Base-by-base conservation (phyloP, 345 rosid species). In the Erysimum cheiranthoides region DNA sequence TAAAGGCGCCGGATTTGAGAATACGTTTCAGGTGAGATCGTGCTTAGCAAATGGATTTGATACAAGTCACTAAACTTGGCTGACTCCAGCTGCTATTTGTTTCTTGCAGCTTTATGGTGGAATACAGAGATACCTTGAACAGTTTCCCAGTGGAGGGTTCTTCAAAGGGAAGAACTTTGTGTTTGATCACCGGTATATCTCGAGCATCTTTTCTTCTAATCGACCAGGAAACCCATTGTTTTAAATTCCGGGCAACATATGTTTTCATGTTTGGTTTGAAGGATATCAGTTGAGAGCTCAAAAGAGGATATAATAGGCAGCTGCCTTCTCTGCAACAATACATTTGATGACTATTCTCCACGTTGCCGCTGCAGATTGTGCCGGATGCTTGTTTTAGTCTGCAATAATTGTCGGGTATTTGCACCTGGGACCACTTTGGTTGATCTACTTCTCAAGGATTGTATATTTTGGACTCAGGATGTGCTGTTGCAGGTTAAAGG, bases 121-220 rank as follows among this genome's bases (percentile, higher is more conserved):
- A 64, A 89, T 95, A 78, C 97, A 89, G 67, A 87, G 97, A 61
- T 95, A 95, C 80, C 85, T 92, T 80, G 99, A 90, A 82, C 91
- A 92, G 73, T 92, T 82, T 73, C 97, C 97, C 5, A 86, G 82
- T 85, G 93, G 99, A 58, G 97, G 97, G 31, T 90, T 84, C 76
- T 95, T 90, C 78, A 86, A 84, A 83, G 99, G 99, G 73, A 95
- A 95, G 84, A 92, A 88, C 77, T 95, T 95, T 73, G 99, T 95
- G 72, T 95, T 95, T 75, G 97, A 92, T 80, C 97, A 88, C 80
- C 86, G 96, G 99, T 92, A 88, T 70, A 83, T 59, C 0, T 8
- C 49, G 34, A 34, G 1, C 34, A 66, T 30, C 36, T 49, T 66
- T 78, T 43, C 57, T 40, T 14, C 51, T 58, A 17, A 40, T 49